These are phyloP conservation scores for Emmonsia crescens DNA, from an alignment of 2,329 filamentous ascomycete genomes.

Conservation along the genomic window DNA sequence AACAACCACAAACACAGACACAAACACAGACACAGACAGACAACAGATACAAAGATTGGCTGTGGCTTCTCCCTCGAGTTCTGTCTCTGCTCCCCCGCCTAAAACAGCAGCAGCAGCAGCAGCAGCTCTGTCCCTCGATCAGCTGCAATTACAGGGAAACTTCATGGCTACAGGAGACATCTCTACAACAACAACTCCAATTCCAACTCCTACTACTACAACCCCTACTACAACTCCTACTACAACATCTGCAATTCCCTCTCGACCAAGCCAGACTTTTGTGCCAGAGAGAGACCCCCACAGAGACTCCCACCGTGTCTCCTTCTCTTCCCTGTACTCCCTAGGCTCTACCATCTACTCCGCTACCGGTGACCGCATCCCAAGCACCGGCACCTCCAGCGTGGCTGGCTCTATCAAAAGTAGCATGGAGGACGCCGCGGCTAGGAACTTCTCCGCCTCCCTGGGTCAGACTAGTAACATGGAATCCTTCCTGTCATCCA, in stretches of 20 bases:
- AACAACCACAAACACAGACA: not conserved
- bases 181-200: not conserved
- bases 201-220: not conserved
- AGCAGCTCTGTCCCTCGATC: not conserved
- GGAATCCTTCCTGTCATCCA: not conserved
- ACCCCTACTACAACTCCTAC: not conserved
- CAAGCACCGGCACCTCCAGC: slow-evolving; percentile 16
- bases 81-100: not conserved
- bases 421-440: slow-evolving; percentile 12
- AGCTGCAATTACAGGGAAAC: not conserved
- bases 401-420: slow-evolving; percentile 31
- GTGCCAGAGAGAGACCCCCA: slow-evolving; percentile 4
- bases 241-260: not conserved
- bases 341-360: slow-evolving; percentile 17
- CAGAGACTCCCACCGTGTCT: slow-evolving; percentile 52
- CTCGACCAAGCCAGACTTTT: not conserved
- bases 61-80: not conserved
- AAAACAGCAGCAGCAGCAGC: not conserved
- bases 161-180: not conserved
- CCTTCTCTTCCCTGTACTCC: slow-evolving; percentile 63
- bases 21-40: not conserved
- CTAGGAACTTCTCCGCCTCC: not conserved
- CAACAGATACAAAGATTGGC: not conserved
- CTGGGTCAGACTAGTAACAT: not conserved
- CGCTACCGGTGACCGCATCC: slow-evolving; percentile 16